A percentile compares a stretch with the other conserved stretches of the same genome.
These are phyloP conservation scores for Coemansia sp. DNA, from an alignment of 192 early-diverging fungal genomes.

Conservation along the genomic window DNA sequence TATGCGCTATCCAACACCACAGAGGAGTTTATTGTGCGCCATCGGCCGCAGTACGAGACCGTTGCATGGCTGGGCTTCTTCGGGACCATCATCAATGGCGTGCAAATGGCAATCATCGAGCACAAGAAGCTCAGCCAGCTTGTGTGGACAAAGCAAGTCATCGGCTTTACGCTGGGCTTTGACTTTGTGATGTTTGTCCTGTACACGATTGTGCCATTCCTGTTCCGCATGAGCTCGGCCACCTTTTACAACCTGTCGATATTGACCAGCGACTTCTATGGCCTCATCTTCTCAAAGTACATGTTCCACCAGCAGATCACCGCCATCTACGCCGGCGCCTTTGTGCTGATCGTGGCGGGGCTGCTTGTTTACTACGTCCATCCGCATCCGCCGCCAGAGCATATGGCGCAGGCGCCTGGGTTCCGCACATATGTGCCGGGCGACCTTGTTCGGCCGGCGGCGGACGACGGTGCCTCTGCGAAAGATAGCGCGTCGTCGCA, in stretches of 20 bases:
- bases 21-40: conserved; percentile 74
- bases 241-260: conserved; percentile 78
- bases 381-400: conserved; percentile 59
- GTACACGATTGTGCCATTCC: conserved; percentile 70
- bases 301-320: conserved; percentile 66
- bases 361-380: conserved; percentile 69
- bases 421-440: conserved; percentile 43
- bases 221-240: conserved; percentile 73
- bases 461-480: background rate
- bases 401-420: conserved; percentile 41
- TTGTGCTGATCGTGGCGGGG: conserved; percentile 66
- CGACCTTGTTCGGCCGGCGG: conserved; percentile 6
- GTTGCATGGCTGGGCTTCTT: conserved; percentile 75
- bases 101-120: conserved; percentile 74
- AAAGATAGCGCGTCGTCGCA: background rate
- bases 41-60: conserved; percentile 74
- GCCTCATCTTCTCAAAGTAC: conserved; percentile 72
- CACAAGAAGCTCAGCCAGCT: conserved; percentile 55
- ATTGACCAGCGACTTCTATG: conserved; percentile 80
- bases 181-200: conserved; percentile 71
- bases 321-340: conserved; percentile 69
- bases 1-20: conserved; percentile 75
- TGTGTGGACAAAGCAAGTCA: conserved; percentile 57
- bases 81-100: conserved; percentile 70
- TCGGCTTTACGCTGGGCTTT: conserved; percentile 67